phyloP scores from a whole-genome alignment of 2,329 filamentous ascomycete species.

The Ambrosiella beaveri region DNA sequence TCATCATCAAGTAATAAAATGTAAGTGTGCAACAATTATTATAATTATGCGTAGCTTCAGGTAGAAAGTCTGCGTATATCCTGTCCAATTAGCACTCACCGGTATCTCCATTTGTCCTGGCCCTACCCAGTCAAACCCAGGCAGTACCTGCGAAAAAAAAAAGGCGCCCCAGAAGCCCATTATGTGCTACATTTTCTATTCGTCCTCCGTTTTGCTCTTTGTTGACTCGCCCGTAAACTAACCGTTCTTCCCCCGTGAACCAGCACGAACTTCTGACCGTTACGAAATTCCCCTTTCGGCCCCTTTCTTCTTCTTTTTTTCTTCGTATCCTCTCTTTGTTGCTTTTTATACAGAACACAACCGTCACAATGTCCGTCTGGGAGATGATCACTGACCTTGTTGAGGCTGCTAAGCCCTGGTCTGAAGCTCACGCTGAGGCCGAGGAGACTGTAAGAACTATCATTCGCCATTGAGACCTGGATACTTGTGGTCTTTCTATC shows the following conservation, averaged over 20 bases:
- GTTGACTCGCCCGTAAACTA: neutral
- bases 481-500: too few relatives aligned
- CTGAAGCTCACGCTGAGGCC: slow-evolving; percentile 47
- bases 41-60: too few relatives aligned
- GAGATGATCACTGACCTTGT: slow-evolving; percentile 46
- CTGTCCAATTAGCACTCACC: too few relatives aligned
- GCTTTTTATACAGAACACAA: neutral
- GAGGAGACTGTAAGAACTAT: slow-evolving; percentile 35
- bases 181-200: neutral
- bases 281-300: neutral
- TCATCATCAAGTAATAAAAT: too few relatives aligned
- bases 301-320: neutral
- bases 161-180: too few relatives aligned
- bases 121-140: too few relatives aligned
- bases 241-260: neutral
- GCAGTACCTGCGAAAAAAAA: too few relatives aligned
- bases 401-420: slow-evolving; percentile 49
- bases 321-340: slow-evolving; percentile 6
- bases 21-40: too few relatives aligned
- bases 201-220: neutral
- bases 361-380: slow-evolving; percentile 47
- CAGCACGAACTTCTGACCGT: neutral
- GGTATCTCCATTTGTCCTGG: too few relatives aligned
- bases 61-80: too few relatives aligned
- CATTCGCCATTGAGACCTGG: neutral